Evolutionary conservation across 2,329 filamentous ascomycete species (phyloP).

Genomic region (Calonectria montana): DNA sequence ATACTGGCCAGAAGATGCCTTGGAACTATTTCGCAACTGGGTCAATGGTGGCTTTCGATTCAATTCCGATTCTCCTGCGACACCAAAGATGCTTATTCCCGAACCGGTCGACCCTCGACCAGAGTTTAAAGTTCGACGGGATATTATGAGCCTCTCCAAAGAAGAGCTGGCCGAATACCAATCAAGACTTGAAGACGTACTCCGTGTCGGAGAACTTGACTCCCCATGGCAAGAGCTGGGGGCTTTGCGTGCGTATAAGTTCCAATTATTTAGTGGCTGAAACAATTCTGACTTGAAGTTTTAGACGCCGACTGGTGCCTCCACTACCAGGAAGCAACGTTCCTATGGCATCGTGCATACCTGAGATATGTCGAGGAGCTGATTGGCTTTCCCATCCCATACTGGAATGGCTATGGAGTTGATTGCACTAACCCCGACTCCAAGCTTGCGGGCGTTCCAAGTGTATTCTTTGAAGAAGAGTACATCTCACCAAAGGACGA

Average conservation of each 20-base stretch:
- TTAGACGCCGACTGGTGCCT: conserved; percentile 23
- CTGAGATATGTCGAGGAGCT: conserved; percentile 20
- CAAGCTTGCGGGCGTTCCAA: conserved; percentile 4
- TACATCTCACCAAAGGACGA: conserved; percentile 7
- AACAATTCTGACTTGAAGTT: neutral
- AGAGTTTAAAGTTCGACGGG: neutral
- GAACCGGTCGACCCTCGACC: neutral
- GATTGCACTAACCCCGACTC: neutral
- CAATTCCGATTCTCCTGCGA: neutral
- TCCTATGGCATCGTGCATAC: conserved; percentile 20
- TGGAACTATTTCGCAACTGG: conserved; percentile 20
- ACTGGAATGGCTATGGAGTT: conserved; percentile 19
- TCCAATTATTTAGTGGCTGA: neutral
- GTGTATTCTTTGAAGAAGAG: conserved; percentile 13
- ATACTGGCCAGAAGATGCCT: conserved; percentile 21
- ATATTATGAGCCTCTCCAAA: conserved; percentile 21
- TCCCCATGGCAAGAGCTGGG: conserved; percentile 23
- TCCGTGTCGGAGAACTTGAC: neutral
- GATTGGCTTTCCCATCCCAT: conserved; percentile 17
- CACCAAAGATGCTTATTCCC: conserved; percentile 1
- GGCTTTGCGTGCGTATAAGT: conserved; percentile 1
- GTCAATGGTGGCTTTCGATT: conserved; percentile 14
- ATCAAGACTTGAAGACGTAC: conserved; percentile 14
- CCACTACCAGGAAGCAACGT: conserved; percentile 23
- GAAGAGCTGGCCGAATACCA: conserved; percentile 15